A percentile compares a stretch with the other conserved stretches of the same genome.
Evolutionary conservation across 148 eudicot species (phyloP).

Genomic region (Chenopodium suecicum): DNA sequence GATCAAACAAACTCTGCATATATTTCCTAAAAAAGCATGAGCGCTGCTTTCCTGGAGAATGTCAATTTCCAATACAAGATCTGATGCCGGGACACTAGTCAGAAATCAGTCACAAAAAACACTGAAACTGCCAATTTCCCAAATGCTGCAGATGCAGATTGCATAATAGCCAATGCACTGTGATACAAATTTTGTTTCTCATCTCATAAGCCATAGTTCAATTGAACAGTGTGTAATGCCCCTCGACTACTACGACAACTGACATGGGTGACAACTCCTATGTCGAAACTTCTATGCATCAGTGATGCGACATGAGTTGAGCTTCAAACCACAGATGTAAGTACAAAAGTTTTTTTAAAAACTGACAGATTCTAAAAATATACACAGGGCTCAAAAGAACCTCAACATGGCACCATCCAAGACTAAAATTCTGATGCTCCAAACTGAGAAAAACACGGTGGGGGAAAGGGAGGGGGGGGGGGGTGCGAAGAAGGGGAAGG

Average conservation of each 20-base stretch:
- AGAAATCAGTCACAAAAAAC: too few species aligned
- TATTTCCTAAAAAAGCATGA: too few species aligned
- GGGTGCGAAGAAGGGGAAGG: neutral
- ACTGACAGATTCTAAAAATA: neutral
- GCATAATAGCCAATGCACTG: neutral
- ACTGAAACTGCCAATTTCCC: neutral
- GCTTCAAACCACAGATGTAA: neutral
- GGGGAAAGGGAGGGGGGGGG: neutral
- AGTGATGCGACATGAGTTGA: neutral
- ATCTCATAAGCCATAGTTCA: neutral
- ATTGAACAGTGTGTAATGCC: neutral
- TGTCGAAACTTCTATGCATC: neutral
- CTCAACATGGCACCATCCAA: conserved; percentile 10
- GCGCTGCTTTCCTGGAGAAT: too few species aligned
- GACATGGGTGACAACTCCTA: neutral
- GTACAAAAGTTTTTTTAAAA: neutral
- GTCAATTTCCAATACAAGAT: neutral
- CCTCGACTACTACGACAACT: neutral
- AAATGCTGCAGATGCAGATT: neutral
- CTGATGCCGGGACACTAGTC: neutral
- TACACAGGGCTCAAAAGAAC: conserved; percentile 4
- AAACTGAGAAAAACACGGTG: neutral
- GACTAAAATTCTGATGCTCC: conserved; percentile 14
- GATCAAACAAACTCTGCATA: neutral
- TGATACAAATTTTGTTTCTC: neutral